These are phyloP conservation scores for Globisporangium uncinulatum DNA, from an alignment of 352 stramenopile species.

Conservation along the genomic window DNA sequence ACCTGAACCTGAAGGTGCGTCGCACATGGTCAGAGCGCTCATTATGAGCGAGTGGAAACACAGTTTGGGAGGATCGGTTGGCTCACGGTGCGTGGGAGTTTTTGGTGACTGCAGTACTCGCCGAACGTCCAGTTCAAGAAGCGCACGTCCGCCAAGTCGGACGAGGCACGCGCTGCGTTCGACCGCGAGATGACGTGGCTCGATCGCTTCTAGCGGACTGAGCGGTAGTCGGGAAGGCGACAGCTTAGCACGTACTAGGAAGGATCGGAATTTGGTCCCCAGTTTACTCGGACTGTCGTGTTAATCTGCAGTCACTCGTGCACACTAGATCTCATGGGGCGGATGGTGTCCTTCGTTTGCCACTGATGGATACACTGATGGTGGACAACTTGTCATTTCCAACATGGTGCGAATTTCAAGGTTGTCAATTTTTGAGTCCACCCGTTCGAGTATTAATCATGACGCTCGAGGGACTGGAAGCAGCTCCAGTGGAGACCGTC, in stretches of 20 bases:
- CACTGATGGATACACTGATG: no score
- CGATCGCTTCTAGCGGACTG: slow-evolving; percentile 29
- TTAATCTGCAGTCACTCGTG: no score
- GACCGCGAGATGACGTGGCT: slow-evolving; percentile 79
- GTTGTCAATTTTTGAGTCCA: no score
- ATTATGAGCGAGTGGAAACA: background rate
- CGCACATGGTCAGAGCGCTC: background rate
- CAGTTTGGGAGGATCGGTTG: background rate
- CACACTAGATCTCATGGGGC: no score
- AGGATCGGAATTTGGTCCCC: no score
- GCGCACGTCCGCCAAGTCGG: slow-evolving; percentile 53
- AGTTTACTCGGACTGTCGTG: no score
- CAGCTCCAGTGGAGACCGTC: background rate
- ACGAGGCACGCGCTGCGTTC: slow-evolving; percentile 54
- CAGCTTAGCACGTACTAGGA: background rate
- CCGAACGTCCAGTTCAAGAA: slow-evolving; percentile 77
- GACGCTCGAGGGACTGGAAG: background rate
- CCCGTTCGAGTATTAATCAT: background rate
- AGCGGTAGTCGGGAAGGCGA: background rate
- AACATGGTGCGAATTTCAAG: no score
- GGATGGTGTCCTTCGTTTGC: no score
- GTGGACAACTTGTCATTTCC: no score
- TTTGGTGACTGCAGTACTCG: slow-evolving; percentile 44
- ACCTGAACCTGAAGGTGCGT: slow-evolving; percentile 76
- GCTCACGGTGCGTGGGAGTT: background rate